Base-by-base conservation (phyloP, 306 rosid species). In the Casuarina glauca region DNA sequence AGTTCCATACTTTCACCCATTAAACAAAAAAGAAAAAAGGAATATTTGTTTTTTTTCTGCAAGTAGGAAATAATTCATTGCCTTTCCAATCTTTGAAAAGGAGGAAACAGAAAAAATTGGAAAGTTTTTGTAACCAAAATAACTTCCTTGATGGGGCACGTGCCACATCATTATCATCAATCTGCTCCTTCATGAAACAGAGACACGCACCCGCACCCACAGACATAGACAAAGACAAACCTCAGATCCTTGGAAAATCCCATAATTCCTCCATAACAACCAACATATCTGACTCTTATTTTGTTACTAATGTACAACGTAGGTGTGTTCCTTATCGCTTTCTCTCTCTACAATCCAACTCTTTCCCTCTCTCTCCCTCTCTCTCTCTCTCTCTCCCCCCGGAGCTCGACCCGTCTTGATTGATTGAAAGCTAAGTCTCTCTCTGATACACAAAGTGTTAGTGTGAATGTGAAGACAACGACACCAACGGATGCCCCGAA, bases 341-440 rank as follows among this genome's bases (percentile, higher is more conserved):
- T 73, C 88, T 68, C 68, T 76, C 75, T 74, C 79, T 32, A 44
- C 61, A 62, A 51, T 50, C 72, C 63, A 46, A 51, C n/a, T 58
- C 45, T 64, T 57, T 20, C 20, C 35, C 43, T 61, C 19, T 83
- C 74, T 69, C 6, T 63, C 75, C 39, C 51, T 38, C 43, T 79
- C 45, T 64, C 67, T 20, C 20, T 83, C 74, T 69, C 6, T 63
- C 75, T 52, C 51, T 38, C 43, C 76, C 48, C 75, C 73, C 48
- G 57, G 64, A 71, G 66, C 83, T 64, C 84, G 68, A 72, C 75
- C 87, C 66, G 80, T 84, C 80, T 89, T 86, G 93, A 87, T 89
- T 86, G 93, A 87, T 95, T 92, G 90, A 89, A 87, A 91, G 93
- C 96, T 55, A 95, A 93, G 93, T 93, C 89, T 88, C 70, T 69